These are phyloP conservation scores for Candida sp. DNA, from an alignment of 1,139 yeast genomes.

Conservation along the genomic window DNA sequence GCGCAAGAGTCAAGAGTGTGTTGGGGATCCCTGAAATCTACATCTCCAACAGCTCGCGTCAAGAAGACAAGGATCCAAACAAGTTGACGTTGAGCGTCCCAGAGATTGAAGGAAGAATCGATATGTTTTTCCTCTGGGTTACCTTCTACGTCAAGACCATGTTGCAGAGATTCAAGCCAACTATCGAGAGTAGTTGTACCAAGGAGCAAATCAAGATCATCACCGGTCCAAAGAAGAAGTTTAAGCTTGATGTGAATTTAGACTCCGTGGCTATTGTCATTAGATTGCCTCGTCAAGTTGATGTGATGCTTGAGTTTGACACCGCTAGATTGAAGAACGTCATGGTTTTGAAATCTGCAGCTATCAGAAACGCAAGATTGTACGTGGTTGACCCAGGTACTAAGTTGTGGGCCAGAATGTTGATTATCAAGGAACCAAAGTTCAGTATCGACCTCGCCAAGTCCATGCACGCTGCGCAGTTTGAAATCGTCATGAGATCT, in stretches of 20 bases:
- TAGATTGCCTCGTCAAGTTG: conserved; percentile 54
- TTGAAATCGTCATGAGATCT: conserved; percentile 29
- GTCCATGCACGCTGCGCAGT: conserved; percentile 19
- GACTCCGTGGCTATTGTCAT: conserved; percentile 49
- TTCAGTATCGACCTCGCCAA: conserved; percentile 27
- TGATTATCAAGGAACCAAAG: conserved; percentile 42
- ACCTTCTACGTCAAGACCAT: conserved; percentile 41
- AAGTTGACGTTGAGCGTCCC: conserved; percentile 34
- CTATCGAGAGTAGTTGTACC: conserved; percentile 31
- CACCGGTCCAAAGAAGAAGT: conserved; percentile 23
- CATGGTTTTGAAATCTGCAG: conserved; percentile 29
- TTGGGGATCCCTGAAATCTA: conserved; percentile 30
- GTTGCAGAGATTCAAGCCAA: conserved; percentile 40
- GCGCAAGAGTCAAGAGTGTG: conserved; percentile 38
- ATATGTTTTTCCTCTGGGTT: conserved; percentile 50
- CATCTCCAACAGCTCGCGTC: conserved; percentile 27
- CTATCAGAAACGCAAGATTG: conserved; percentile 44
- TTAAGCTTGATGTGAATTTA: conserved; percentile 38
- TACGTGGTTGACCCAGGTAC: conserved; percentile 62
- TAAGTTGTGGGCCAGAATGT: conserved; percentile 45
- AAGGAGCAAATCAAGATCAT: conserved; percentile 28
- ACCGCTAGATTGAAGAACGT: conserved; percentile 33
- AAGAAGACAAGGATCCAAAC: conserved; percentile 26
- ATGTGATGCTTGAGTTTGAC: conserved; percentile 55
- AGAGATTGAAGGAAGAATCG: conserved; percentile 44